Percentiles rank a stretch among this genome's conserved stretches.
phyloP scores from a whole-genome alignment of 176 grass and related monocot genomes.

The Phyllostachys edulis region DNA sequence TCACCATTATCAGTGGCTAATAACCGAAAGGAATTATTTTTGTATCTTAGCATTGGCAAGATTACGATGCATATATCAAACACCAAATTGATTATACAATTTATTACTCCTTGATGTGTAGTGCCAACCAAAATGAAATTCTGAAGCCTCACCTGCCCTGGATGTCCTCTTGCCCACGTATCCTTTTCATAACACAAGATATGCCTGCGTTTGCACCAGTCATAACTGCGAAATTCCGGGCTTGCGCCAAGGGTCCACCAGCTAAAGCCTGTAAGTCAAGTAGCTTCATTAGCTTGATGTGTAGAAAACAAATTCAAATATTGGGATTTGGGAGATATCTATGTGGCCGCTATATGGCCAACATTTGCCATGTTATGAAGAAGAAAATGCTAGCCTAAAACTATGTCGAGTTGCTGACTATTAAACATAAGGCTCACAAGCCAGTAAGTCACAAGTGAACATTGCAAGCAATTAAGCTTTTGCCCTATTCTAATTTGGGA shows the following conservation, averaged over 20 bases:
- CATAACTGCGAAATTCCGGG: slow-evolving; percentile 94
- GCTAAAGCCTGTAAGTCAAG: slow-evolving; percentile 63
- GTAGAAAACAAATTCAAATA: background rate
- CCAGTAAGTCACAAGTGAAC: background rate
- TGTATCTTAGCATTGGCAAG: background rate
- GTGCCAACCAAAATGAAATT: slow-evolving; percentile 2
- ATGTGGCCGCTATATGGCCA: background rate
- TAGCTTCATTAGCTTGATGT: background rate
- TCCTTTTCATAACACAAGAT: slow-evolving; percentile 86
- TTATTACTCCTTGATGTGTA: background rate
- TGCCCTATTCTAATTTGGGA: background rate
- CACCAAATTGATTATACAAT: background rate
- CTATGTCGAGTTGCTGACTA: background rate
- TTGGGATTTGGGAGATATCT: background rate
- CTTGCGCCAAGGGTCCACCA: slow-evolving; percentile 74
- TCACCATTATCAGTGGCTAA: background rate
- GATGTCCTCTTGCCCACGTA: slow-evolving; percentile 80
- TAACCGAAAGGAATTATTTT: background rate
- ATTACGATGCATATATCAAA: slow-evolving; percentile 18
- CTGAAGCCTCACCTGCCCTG: slow-evolving; percentile 58
- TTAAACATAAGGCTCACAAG: slow-evolving; percentile 1
- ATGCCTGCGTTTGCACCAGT: slow-evolving; percentile 76
- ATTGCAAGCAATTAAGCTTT: slow-evolving; percentile 5
- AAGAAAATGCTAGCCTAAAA: background rate
- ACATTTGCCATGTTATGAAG: background rate